Percentiles rank a stretch among this genome's conserved stretches.
Evolutionary conservation across 106 monocot genomes (phyloP).

Genomic region (Dioscorea zingiberensis): DNA sequence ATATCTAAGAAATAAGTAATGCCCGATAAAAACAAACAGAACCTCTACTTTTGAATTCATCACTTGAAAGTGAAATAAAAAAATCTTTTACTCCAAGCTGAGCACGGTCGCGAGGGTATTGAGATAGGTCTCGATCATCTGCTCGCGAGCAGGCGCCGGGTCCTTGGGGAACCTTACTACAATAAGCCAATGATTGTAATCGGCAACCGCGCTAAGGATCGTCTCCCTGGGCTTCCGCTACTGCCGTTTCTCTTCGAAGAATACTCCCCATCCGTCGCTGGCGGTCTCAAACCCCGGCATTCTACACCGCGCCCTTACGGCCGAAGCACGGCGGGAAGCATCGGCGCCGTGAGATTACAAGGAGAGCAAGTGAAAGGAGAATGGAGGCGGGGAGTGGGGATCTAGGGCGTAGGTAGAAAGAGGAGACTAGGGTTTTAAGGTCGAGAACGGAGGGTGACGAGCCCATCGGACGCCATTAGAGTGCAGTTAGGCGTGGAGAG

Average conservation of each 20-base stretch:
- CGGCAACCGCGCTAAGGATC: conserved; percentile 86
- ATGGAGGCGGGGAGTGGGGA: background rate
- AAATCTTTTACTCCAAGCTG: conserved; percentile 54
- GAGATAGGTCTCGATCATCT: conserved; percentile 96
- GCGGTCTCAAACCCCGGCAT: conserved; percentile 12
- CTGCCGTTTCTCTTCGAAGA: conserved; percentile 8
- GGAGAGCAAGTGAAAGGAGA: background rate
- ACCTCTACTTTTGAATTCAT: no score
- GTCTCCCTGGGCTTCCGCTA: conserved; percentile 67
- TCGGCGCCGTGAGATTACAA: background rate
- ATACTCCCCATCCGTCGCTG: conserved; percentile 22
- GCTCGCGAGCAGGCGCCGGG: conserved; percentile 88
- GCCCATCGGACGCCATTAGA: conserved; percentile 36
- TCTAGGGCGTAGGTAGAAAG: background rate
- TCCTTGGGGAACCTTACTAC: conserved; percentile 97
- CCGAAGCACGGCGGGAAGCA: background rate
- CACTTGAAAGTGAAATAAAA: background rate
- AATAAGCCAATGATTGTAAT: conserved; percentile 97
- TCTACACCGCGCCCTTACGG: no score
- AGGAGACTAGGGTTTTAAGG: conserved; percentile 5
- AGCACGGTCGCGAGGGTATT: conserved; percentile 80
- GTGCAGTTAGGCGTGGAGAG: background rate
- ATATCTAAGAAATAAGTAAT: no score
- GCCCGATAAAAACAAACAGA: no score
- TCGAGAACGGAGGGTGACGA: conserved; percentile 17